Evolutionary conservation across 108 stramenopile genomes (phyloP), one percentile per base, ranked within the genome.

Genomic region (Chaetoceros muelleri): DNA sequence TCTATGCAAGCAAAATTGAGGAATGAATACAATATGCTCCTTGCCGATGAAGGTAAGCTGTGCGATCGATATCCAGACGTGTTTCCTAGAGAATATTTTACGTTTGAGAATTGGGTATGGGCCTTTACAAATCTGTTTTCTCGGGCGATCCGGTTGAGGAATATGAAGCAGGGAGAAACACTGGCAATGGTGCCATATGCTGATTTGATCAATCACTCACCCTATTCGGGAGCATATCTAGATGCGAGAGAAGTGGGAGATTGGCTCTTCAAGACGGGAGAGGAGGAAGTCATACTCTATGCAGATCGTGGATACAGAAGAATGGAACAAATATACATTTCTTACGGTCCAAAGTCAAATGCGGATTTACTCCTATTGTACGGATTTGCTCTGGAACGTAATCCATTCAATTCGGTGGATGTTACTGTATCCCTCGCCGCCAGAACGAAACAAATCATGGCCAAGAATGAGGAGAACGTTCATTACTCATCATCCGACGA

Each of bases 151-250:
- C 81, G 90, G 28, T 53, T 93, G 27, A 70, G 85, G 23, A 85
- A 75, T 66, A 57, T 85, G 24, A 65, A 69, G 44, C 70, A 74
- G 31, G 96, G 93, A 8, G 93, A 95, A 61, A 67, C 85, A 24
- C 57, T 95, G 19, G 91, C 93, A 3, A 62, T 97, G 74, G 93
- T 93, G 10, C 96, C 96, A 3, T 97, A 97, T 68, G 94, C 92
- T 18, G 96, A 97, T 70, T 65, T 97, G 26, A 94, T 97, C 65
- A 97, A 97, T 62, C 96, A 97, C 64, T 93, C 90, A 53, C 92
- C 95, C 0, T 97, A 87, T 67, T 90, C 87, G 0, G 70, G 76
- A 48, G 75, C 85, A 1, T 93, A 81, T 61, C 80, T 93, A 48
- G 85, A 89, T 60, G 87, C 85, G 1, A 61, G 87, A 52, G 78